Conservation (phyloP, 2,329 filamentous ascomycete species). For the Cytospora piceae region DNA sequence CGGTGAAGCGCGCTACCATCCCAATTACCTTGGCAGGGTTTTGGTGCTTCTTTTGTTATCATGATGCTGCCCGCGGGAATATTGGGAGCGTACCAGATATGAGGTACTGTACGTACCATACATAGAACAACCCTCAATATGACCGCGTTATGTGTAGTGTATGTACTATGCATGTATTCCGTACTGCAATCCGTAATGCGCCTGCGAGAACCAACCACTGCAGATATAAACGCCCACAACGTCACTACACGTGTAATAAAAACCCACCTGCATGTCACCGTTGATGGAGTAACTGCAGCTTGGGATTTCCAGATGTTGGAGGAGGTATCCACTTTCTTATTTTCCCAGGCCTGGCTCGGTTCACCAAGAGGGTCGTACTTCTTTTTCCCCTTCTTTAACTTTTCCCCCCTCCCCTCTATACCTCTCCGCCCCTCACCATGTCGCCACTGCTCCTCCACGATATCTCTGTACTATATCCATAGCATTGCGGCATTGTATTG, state of each 20-base stretch:
- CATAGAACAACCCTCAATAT: no score
- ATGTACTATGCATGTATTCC: background rate
- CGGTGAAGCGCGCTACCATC: background rate
- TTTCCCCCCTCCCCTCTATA: constrained; percentile 11
- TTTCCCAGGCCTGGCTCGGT: constrained; percentile 5
- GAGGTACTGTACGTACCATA: no score
- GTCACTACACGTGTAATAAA: background rate
- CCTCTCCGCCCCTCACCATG: constrained; percentile 16
- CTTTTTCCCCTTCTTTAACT: constrained; percentile 5
- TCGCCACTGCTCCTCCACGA: constrained; percentile 17
- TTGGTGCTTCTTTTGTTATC: background rate
- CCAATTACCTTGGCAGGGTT: background rate
- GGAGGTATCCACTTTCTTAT: background rate
- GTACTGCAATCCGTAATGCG: background rate
- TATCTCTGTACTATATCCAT: constrained; percentile 28
- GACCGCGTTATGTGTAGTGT: no score
- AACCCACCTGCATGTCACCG: background rate
- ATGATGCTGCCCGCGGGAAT: background rate
- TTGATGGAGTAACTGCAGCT: background rate
- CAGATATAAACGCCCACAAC: background rate
- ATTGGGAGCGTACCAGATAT: no score
- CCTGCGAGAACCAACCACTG: background rate
- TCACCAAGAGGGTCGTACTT: constrained; percentile 21
- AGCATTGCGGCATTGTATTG: constrained; percentile 29
- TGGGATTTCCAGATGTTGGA: no score